Evolutionary conservation across 495 filamentous ascomycete species (phyloP).

Genomic region (Xylaria curta): DNA sequence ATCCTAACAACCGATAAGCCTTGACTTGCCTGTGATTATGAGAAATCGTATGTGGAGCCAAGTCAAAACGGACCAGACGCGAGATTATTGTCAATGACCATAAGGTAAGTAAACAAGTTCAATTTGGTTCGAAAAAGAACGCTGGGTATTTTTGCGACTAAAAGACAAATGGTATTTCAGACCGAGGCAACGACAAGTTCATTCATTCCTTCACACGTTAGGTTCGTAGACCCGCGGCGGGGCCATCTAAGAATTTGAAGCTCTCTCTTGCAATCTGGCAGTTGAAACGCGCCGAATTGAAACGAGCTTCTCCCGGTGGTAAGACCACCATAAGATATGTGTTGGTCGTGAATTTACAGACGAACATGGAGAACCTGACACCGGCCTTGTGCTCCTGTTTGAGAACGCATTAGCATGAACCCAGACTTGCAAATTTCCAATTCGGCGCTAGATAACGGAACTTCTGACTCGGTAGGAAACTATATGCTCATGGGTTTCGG

Average conservation of each 20-base stretch:
- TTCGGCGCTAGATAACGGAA: constrained; percentile 26
- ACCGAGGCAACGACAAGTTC: neutral
- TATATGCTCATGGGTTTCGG: neutral
- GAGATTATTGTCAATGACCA: neutral
- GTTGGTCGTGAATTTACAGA: constrained; percentile 91
- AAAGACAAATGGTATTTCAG: constrained; percentile 17
- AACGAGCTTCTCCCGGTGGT: constrained; percentile 83
- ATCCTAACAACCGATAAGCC: neutral
- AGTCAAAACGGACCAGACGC: neutral
- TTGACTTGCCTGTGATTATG: neutral
- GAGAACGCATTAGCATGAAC: constrained; percentile 26
- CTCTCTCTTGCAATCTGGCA: constrained; percentile 82
- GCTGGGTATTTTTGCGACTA: constrained; percentile 19
- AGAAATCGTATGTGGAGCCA: neutral
- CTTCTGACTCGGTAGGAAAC: constrained; percentile 32
- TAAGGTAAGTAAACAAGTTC: neutral
- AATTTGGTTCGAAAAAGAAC: constrained; percentile 4
- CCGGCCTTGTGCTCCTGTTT: constrained; percentile 59
- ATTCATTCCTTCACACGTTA: constrained; percentile 5
- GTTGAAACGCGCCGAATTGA: constrained; percentile 88
- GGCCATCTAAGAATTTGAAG: constrained; percentile 66
- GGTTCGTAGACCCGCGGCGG: constrained; percentile 32
- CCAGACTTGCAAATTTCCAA: neutral
- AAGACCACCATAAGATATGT: constrained; percentile 93
- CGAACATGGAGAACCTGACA: constrained; percentile 83